Evolutionary conservation across 768 basidiomycete species (phyloP), one percentile per base, ranked within the genome.

Genomic region (Hygrophorus russula): DNA sequence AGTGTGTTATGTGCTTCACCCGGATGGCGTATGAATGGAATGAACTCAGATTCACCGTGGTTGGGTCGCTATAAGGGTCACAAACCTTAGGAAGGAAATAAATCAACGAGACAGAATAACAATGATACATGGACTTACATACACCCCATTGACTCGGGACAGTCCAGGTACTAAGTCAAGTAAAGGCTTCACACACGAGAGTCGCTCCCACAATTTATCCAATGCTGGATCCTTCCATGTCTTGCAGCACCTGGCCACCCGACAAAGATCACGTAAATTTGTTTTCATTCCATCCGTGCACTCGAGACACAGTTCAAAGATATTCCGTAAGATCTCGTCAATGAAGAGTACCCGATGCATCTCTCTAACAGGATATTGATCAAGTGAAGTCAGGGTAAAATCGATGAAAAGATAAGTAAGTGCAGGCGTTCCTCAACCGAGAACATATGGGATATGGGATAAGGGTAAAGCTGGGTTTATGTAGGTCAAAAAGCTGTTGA

Each of bases 211-310:
- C 12, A 73, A 45, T 24, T 57, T 50, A 52, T 76, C 71, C 12
- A 74, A 46, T 12, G 73, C 69, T 24, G 71, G 72, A 27, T 67
- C 65, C 36, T 58, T 65, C 71, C 72, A 76, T 19, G 69, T 58
- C 53, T 50, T 60, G 51, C 70, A 75, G 31, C 57, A 64, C 45
- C 63, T 62, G 1, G 70, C 67, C n/a, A 59, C 53, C 28, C 48
- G 50, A 33, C 59, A 54, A 12, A 76, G 61, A 10, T 62, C 54
- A 39, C 19, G n/a, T 13, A 12, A 13, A 11, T 39, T 17, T 3
- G 24, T 24, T 24, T 24, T 7, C 7, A 7, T 24, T 24, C 7
- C 24, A 7, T 24, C 24, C 24, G 24, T 7, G 24, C 24, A 7
- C 33, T 51, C 54, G 14, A 56, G 55, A 41, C 56, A 51, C 41